Evolutionary conservation across 2,329 filamentous ascomycete species (phyloP).

Genomic region (Amylocarpus encephaloides): DNA sequence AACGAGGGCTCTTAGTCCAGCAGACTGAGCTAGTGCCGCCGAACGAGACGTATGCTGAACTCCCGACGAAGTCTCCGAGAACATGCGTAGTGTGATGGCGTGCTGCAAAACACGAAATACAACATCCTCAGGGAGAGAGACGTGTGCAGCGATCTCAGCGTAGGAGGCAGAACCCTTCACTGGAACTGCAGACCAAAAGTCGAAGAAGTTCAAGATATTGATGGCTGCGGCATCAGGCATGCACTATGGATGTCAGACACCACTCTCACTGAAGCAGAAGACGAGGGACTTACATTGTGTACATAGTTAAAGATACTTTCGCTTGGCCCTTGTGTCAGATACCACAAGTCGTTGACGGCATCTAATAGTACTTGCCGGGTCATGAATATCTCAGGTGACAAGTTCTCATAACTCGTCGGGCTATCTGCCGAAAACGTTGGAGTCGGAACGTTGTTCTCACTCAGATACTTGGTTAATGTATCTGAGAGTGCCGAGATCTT

Average conservation of each 20-base stretch:
- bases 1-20: background rate
- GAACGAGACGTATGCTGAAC: background rate
- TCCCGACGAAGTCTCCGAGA: slow-evolving; percentile 11
- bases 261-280: background rate
- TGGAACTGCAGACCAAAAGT: slow-evolving; percentile 47
- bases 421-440: background rate
- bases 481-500: background rate
- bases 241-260: background rate
- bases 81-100: slow-evolving; percentile 16
- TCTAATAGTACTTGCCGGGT: background rate
- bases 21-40: background rate
- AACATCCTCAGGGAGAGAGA: slow-evolving; percentile 31
- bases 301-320: background rate
- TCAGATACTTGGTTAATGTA: background rate
- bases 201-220: slow-evolving; percentile 45
- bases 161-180: slow-evolving; percentile 40
- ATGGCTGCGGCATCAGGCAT: background rate
- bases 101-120: slow-evolving; percentile 14
- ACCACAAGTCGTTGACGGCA: background rate
- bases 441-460: background rate
- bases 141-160: slow-evolving; percentile 34
- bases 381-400: background rate
- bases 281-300: background rate
- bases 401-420: background rate
- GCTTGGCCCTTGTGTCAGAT: background rate